These are phyloP conservation scores for Xylariaceae sp. DNA, from an alignment of 2,329 filamentous ascomycete genomes.

Conservation along the genomic window DNA sequence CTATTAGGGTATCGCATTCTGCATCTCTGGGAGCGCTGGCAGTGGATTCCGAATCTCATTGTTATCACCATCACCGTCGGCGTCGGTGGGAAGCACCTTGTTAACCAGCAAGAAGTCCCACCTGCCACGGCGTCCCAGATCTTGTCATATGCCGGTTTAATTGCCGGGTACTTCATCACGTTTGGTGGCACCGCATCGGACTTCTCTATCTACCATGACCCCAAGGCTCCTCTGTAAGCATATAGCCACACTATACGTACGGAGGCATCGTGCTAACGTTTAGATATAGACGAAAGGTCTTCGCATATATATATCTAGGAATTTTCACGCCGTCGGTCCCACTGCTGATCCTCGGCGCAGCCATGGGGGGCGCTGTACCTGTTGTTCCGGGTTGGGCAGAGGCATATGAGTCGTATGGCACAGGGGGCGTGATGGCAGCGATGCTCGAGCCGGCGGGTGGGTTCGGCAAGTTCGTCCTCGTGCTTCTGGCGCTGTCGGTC, in stretches of 20 bases:
- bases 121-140: conserved; percentile 37
- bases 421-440: conserved; percentile 34
- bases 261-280: not conserved
- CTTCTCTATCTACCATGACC: conserved; percentile 62
- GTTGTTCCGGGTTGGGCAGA: conserved; percentile 31
- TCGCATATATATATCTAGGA: conserved; percentile 59
- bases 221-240: conserved; percentile 35
- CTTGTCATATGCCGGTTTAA: conserved; percentile 54
- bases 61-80: conserved; percentile 59
- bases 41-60: conserved; percentile 62
- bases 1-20: conserved; percentile 62
- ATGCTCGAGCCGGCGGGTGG: conserved; percentile 41
- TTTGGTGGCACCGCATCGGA: conserved; percentile 64
- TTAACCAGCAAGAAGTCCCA: conserved; percentile 26
- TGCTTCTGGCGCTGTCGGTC: conserved; percentile 47
- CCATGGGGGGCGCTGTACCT: conserved; percentile 36
- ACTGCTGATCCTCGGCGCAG: conserved; percentile 51
- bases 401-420: conserved; percentile 33
- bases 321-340: conserved; percentile 57
- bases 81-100: conserved; percentile 57
- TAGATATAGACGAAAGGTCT: conserved; percentile 42
- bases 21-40: conserved; percentile 62
- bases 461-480: conserved; percentile 48
- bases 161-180: conserved; percentile 60
- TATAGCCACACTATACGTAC: too few species aligned